Conservation (phyloP, 805 yeast genomes). For the Nakazawaea wyomingensis region DNA sequence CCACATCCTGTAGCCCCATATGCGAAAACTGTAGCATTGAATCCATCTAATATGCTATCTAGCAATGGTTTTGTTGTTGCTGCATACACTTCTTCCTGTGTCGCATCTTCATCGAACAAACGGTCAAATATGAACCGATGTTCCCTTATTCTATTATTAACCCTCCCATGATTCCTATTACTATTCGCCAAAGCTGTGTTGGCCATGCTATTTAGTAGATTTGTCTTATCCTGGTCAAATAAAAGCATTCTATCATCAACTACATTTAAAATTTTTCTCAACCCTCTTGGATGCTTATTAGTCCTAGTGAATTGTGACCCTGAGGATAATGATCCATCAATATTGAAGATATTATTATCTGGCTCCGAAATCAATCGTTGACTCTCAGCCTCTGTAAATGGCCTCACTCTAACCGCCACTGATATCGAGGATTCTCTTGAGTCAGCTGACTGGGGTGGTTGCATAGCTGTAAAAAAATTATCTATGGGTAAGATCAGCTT, state of each 20-base stretch:
- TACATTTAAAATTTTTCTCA: constrained; percentile 68
- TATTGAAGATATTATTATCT: constrained; percentile 32
- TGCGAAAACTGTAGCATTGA: constrained; percentile 88
- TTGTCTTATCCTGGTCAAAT: constrained; percentile 77
- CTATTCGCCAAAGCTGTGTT: constrained; percentile 20
- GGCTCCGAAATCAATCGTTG: constrained; percentile 32
- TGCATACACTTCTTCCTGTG: constrained; percentile 64
- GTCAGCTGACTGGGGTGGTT: background rate
- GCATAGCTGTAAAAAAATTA: background rate
- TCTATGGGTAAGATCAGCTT: background rate
- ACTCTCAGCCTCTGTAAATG: constrained; percentile 63
- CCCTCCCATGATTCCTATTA: constrained; percentile 2
- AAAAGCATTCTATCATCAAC: constrained; percentile 83
- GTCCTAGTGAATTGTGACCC: constrained; percentile 11
- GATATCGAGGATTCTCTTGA: constrained; percentile 54
- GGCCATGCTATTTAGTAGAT: constrained; percentile 52
- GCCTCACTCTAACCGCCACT: constrained; percentile 80
- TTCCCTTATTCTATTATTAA: constrained; percentile 65
- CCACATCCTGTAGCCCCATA: constrained; percentile 99
- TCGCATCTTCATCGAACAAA: constrained; percentile 59
- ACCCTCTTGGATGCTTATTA: constrained; percentile 37
- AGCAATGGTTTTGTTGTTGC: constrained; percentile 68
- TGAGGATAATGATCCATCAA: constrained; percentile 48
- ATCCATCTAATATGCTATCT: constrained; percentile 76
- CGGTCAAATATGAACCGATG: constrained; percentile 79